Evolutionary conservation across 768 basidiomycete genomes (phyloP).

Genomic region (Lentinula detonsa): DNA sequence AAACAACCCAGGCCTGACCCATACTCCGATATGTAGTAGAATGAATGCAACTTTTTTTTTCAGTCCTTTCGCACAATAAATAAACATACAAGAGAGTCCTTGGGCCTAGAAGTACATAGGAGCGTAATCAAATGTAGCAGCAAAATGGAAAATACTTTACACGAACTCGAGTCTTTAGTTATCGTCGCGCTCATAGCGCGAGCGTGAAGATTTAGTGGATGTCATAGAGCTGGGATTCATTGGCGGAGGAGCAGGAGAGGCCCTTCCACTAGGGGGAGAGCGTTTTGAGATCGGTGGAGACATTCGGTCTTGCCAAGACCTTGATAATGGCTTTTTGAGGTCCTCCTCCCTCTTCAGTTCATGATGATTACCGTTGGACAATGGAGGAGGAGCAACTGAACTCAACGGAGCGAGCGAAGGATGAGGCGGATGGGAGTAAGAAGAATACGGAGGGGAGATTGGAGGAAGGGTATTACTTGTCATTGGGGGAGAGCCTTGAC

Average conservation of each 20-base stretch:
- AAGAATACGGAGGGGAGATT: constrained; percentile 6
- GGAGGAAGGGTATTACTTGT: constrained; percentile 6
- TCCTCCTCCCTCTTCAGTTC: not conserved
- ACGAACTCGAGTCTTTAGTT: not conserved
- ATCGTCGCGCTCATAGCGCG: not conserved
- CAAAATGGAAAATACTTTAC: not conserved
- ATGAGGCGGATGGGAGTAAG: constrained; percentile 5
- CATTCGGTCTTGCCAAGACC: constrained; percentile 1
- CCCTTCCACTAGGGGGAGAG: not conserved
- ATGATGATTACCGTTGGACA: not conserved
- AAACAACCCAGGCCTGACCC: too few relatives aligned
- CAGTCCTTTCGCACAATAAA: too few relatives aligned
- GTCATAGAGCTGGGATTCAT: not conserved
- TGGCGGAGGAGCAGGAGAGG: not conserved
- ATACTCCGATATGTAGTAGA: too few relatives aligned
- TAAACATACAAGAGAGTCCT: too few relatives aligned
- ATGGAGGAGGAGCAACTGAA: not conserved
- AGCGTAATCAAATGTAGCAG: too few relatives aligned
- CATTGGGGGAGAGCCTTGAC: not conserved
- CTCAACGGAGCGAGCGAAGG: constrained; percentile 4
- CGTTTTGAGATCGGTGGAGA: constrained; percentile 1
- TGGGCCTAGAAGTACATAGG: too few relatives aligned
- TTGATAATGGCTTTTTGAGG: not conserved
- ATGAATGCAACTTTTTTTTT: too few relatives aligned
- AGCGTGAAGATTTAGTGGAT: not conserved